phyloP scores from a whole-genome alignment of 257 asterid genomes.

The Solanum phureja region DNA sequence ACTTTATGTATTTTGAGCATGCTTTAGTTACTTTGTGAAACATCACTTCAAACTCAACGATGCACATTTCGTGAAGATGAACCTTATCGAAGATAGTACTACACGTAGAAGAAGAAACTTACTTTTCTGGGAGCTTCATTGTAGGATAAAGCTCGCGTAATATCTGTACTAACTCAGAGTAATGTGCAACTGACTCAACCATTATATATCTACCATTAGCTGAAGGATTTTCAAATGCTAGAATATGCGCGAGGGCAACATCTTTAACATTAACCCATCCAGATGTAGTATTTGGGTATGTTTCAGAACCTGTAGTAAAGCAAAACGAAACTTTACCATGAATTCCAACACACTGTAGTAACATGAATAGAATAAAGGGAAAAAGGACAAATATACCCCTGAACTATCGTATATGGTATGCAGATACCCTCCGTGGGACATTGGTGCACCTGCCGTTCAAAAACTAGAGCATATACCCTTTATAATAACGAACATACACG shows the following conservation, averaged over 20 bases:
- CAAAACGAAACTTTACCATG: not conserved
- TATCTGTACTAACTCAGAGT: constrained; percentile 37
- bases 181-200: constrained; percentile 48
- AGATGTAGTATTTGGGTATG: constrained; percentile 32
- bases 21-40: not conserved
- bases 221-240: constrained; percentile 50
- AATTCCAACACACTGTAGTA: not conserved
- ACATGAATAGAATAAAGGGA: not conserved
- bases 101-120: constrained; percentile 1
- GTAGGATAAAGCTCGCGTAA: constrained; percentile 44
- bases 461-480: too few species aligned
- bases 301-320: constrained; percentile 41
- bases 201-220: constrained; percentile 62
- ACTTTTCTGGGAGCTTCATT: constrained; percentile 51
- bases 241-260: constrained; percentile 63
- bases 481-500: too few species aligned
- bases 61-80: not conserved
- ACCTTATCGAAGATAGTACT: too few species aligned
- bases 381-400: too few species aligned
- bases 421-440: too few species aligned
- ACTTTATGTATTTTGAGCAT: not conserved
- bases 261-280: constrained; percentile 70
- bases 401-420: too few species aligned
- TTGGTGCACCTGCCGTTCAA: too few species aligned
- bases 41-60: not conserved